These are phyloP conservation scores for Globisporangium mamillatum DNA, from an alignment of 352 stramenopile species.

Conservation along the genomic window DNA sequence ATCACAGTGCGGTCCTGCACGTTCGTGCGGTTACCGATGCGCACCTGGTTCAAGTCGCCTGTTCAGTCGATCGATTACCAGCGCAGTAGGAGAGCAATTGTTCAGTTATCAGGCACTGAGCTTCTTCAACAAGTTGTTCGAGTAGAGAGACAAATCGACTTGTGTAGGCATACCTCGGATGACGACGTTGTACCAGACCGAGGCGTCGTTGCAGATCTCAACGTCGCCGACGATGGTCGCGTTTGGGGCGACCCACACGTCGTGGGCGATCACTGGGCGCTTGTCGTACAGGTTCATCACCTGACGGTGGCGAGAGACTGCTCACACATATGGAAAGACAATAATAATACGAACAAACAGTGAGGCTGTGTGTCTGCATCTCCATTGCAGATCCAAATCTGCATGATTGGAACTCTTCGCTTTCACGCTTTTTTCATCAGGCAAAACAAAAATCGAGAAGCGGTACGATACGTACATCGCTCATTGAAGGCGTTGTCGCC, in stretches of 20 bases:
- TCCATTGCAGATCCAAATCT: not conserved
- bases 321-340: constrained; percentile 17
- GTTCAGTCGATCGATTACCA: constrained; percentile 8
- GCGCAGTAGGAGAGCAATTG: not conserved
- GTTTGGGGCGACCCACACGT: constrained; percentile 95
- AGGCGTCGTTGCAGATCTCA: constrained; percentile 92
- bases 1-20: constrained; percentile 96
- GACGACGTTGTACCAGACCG: constrained; percentile 96
- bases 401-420: constrained; percentile 4
- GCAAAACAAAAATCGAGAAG: not conserved
- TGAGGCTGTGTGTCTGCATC: not conserved
- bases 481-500: constrained; percentile 88
- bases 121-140: not conserved
- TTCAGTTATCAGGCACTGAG: not conserved
- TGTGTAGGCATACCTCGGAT: constrained; percentile 68
- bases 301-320: constrained; percentile 91
- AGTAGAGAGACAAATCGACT: not conserved
- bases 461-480: constrained; percentile 62
- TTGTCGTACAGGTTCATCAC: constrained; percentile 94
- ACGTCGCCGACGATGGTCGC: constrained; percentile 96
- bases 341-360: not conserved
- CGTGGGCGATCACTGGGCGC: constrained; percentile 85
- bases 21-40: constrained; percentile 95
- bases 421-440: not conserved
- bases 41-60: constrained; percentile 89